phyloP scores from a whole-genome alignment of 2,329 filamentous ascomycete species.

The Pseudogymnoascus pannorum region DNA sequence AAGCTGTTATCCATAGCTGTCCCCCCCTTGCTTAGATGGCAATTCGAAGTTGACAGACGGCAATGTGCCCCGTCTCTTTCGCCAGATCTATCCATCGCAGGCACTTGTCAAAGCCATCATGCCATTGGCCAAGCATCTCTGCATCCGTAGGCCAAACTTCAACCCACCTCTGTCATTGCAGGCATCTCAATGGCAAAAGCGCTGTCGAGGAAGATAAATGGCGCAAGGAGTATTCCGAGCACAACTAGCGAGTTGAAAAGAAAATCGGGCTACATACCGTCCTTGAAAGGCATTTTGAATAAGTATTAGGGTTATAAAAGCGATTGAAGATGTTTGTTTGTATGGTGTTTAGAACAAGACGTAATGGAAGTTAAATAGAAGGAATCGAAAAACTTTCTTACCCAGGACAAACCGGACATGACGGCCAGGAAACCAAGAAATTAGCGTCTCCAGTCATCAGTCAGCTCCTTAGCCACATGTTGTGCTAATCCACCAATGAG shows the following conservation, averaged over 20 bases:
- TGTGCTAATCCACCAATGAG: background rate
- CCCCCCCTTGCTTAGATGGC: background rate
- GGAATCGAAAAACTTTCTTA: constrained; percentile 6
- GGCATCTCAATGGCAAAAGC: constrained; percentile 9
- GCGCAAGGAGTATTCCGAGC: constrained; percentile 16
- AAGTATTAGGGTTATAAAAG: constrained; percentile 21
- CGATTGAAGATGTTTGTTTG: constrained; percentile 7
- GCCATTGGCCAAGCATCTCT: background rate
- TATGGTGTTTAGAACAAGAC: background rate
- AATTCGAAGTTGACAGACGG: background rate
- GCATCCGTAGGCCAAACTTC: background rate
- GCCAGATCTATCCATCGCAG: background rate
- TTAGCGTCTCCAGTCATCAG: constrained; percentile 1
- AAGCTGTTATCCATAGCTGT: background rate
- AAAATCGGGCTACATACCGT: constrained; percentile 28
- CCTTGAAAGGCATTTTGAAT: constrained; percentile 34
- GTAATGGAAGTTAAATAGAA: background rate
- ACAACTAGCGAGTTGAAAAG: background rate
- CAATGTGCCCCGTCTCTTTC: background rate
- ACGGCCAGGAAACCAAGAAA: constrained; percentile 7
- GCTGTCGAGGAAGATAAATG: constrained; percentile 12
- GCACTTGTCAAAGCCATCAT: background rate
- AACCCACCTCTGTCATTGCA: background rate
- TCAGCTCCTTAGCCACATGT: background rate
- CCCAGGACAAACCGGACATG: constrained; percentile 5